These are phyloP conservation scores for Neoboletus subvelutipes DNA, from an alignment of 768 basidiomycete species.

Conservation along the genomic window DNA sequence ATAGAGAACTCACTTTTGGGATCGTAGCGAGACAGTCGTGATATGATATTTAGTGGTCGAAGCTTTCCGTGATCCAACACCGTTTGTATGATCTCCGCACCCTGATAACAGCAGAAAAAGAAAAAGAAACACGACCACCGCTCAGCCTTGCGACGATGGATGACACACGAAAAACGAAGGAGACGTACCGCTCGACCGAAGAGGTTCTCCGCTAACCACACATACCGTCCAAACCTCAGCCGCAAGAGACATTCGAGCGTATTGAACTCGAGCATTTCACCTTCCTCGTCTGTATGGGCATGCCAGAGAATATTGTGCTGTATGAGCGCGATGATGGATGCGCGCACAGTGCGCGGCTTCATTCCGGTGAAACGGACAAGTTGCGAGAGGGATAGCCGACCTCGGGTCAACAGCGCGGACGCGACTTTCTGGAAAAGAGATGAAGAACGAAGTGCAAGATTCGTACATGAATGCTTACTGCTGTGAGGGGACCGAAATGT, in stretches of 20 bases:
- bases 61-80: slow-evolving; percentile 87
- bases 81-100: slow-evolving; percentile 69
- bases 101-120: slow-evolving; percentile 42
- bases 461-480: slow-evolving; percentile 44
- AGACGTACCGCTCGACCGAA: slow-evolving; percentile 68
- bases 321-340: slow-evolving; percentile 72
- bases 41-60: slow-evolving; percentile 67
- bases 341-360: slow-evolving; percentile 65
- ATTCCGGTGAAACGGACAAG: slow-evolving; percentile 68
- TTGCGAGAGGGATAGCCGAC: slow-evolving; percentile 72
- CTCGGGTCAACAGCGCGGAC: slow-evolving; percentile 71
- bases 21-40: slow-evolving; percentile 49
- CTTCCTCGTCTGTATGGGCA: slow-evolving; percentile 65
- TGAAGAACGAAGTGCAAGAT: not conserved
- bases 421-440: slow-evolving; percentile 58
- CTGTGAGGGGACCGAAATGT: slow-evolving; percentile 64
- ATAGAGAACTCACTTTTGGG: slow-evolving; percentile 50
- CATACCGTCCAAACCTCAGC: slow-evolving; percentile 79
- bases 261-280: slow-evolving; percentile 80
- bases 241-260: slow-evolving; percentile 79
- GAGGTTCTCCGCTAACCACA: slow-evolving; percentile 67
- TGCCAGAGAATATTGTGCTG: slow-evolving; percentile 95
- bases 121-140: not conserved
- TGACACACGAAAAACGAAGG: not conserved
- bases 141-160: not conserved